Percentiles rank a stretch among this genome's conserved stretches.
Evolutionary conservation across 805 yeast genomes (phyloP).

Genomic region (fission yeast (Schizosaccharomyces pombe)): DNA sequence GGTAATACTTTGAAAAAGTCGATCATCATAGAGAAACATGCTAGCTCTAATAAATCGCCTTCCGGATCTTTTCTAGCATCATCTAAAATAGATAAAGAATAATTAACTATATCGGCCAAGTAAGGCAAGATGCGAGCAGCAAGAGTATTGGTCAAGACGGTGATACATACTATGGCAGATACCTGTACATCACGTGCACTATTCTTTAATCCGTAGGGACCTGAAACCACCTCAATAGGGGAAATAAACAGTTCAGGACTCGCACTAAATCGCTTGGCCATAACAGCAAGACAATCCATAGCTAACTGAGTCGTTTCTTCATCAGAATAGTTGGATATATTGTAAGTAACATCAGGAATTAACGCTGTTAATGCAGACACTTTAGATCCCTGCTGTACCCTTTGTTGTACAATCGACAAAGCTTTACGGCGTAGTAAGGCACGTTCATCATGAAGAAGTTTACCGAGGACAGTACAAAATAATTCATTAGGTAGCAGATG

Average conservation of each 20-base stretch:
- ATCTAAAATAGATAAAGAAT: constrained; percentile 38
- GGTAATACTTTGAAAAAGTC: constrained; percentile 66
- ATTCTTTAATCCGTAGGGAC: constrained; percentile 30
- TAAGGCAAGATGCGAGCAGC: constrained; percentile 73
- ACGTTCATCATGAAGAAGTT: constrained; percentile 9
- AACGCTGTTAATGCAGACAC: background rate
- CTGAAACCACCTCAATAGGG: constrained; percentile 28
- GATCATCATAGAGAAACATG: constrained; percentile 48
- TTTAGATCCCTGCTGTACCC: background rate
- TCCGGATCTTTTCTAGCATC: constrained; percentile 17
- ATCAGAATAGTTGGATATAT: constrained; percentile 6
- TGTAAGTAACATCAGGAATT: background rate
- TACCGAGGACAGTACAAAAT: constrained; percentile 12
- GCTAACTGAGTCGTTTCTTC: constrained; percentile 41
- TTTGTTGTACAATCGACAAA: background rate
- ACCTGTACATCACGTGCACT: constrained; percentile 38
- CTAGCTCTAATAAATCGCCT: constrained; percentile 31
- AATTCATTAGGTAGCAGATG: background rate
- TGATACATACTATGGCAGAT: constrained; percentile 49
- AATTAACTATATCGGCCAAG: constrained; percentile 67
- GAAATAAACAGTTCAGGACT: constrained; percentile 21
- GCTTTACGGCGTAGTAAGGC: constrained; percentile 1
- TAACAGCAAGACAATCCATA: constrained; percentile 38
- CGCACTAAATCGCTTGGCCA: constrained; percentile 40
- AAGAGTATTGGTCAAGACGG: constrained; percentile 33